Percentiles rank a stretch among this genome's conserved stretches.
Evolutionary conservation across 2,329 filamentous ascomycete genomes (phyloP).

Genomic region (Fusarium newnesense): DNA sequence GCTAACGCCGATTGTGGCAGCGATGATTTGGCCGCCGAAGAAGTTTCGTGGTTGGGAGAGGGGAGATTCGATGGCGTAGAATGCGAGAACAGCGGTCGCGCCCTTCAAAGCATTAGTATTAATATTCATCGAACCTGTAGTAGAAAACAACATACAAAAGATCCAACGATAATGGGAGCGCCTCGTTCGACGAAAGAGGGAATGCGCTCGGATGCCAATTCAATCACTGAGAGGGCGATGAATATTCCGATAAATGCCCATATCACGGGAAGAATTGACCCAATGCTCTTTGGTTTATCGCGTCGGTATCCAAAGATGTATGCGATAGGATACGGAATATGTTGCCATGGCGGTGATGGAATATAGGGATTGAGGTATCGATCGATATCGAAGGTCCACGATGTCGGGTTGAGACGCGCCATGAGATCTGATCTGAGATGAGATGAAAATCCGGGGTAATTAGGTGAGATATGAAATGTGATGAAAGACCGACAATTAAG

Average conservation of each 20-base stretch:
- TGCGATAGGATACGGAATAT: conserved; percentile 72
- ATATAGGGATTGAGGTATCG: conserved; percentile 76
- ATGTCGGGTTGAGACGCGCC: conserved; percentile 29
- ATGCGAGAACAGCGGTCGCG: conserved; percentile 80
- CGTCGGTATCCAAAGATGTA: conserved; percentile 74
- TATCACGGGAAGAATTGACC: conserved; percentile 67
- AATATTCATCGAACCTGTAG: no score
- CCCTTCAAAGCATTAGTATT: conserved; percentile 58
- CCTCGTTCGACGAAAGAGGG: conserved; percentile 62
- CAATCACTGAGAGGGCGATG: conserved; percentile 67
- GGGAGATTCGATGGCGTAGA: conserved; percentile 76
- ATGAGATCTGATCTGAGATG: conserved; percentile 16
- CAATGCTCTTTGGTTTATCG: conserved; percentile 52
- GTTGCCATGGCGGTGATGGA: conserved; percentile 71
- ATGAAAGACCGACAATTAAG: no score
- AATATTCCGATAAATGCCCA: conserved; percentile 76
- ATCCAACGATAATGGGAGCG: conserved; percentile 72
- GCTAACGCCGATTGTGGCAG: conserved; percentile 68
- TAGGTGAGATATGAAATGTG: background rate
- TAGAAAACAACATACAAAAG: conserved; percentile 62
- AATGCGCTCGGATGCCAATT: conserved; percentile 65
- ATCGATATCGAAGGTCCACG: conserved; percentile 79
- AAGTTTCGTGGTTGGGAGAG: conserved; percentile 78
- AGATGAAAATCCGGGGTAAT: conserved; percentile 12
- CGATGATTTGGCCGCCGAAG: conserved; percentile 73